Evolutionary conservation across 805 yeast species (phyloP), one percentile per base, ranked within the genome.

Genomic region (Hanseniaspora jakobsenii): DNA sequence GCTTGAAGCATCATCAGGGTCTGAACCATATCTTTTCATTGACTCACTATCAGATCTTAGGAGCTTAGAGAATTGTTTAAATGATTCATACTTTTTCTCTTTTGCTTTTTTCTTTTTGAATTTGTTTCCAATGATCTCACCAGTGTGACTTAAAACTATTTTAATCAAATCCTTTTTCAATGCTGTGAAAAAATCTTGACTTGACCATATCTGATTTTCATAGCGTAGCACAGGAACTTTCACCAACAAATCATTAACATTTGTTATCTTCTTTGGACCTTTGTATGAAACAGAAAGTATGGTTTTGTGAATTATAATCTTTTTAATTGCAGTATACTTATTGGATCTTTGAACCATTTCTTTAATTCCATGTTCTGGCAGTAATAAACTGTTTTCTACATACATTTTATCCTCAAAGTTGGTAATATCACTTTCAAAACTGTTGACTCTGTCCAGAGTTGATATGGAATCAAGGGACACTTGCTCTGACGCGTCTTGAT

Each of bases 261-360:
- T 77, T 2, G 78, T 66, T 30, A 78, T 61, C 46, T 69, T 69
- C 36, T 76, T 76, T 1, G 75, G 70, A 6, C 80, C 83, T 55
- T 73, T 73, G 60, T 82, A 81, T 46, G 91, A 79, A 19, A 84
- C 71, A 24, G 76, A 67, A 42, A 86, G 57, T 18, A 63, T 55
- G 16, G 74, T 63, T 23, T 65, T 61, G 12, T 64, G 59, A 19
- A 79, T 61, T n/a, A 65, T 62, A 36, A 83, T 67, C 14, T 68
- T 63, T 18, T 72, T 69, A 32, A 86, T 73, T 53, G 78, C 77
- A 57, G 78, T 68, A 57, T 71, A 82, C 32, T 71, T 71, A 35
- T 81, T 72, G 0, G 95, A 83, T 32, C 95, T 65, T 37, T 65
- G 61, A 6, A 83, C 67, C 94, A 86, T 83, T 48, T 71, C 68